These are phyloP conservation scores for Auriscalpium vulgare DNA, from an alignment of 768 basidiomycete genomes.

Conservation along the genomic window DNA sequence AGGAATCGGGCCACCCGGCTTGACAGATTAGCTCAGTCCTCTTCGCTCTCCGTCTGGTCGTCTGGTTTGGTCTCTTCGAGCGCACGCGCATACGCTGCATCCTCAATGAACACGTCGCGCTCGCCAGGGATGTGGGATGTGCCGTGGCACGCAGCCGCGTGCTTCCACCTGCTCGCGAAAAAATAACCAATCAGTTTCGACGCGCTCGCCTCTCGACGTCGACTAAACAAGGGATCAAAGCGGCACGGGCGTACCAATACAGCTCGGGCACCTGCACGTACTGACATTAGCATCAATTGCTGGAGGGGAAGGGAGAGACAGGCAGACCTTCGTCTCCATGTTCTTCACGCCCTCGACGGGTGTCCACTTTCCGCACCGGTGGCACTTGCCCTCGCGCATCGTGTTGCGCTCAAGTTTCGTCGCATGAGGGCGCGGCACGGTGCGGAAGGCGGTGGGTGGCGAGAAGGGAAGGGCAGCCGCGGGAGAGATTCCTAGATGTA, in stretches of 20 bases:
- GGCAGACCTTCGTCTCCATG: slow-evolving; percentile 57
- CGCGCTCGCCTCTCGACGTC: background rate
- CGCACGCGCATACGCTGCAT: slow-evolving; percentile 17
- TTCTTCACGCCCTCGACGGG: slow-evolving; percentile 66
- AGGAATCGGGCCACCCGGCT: no score
- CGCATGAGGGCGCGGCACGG: slow-evolving; percentile 33
- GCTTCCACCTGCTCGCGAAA: slow-evolving; percentile 58
- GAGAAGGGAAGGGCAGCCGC: slow-evolving; percentile 65
- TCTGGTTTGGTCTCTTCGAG: no score
- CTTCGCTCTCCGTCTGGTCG: no score
- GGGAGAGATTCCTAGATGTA: slow-evolving; percentile 56
- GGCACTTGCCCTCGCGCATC: slow-evolving; percentile 69
- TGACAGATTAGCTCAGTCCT: no score
- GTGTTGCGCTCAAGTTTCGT: slow-evolving; percentile 51
- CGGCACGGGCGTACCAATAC: slow-evolving; percentile 51
- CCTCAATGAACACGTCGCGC: slow-evolving; percentile 46
- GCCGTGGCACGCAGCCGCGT: slow-evolving; percentile 71
- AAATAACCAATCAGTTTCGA: background rate
- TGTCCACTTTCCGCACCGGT: slow-evolving; percentile 70
- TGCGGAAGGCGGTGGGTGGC: slow-evolving; percentile 61
- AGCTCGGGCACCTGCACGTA: slow-evolving; percentile 55
- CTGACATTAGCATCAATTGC: background rate
- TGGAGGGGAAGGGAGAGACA: background rate
- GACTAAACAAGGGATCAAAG: no score
- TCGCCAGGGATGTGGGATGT: slow-evolving; percentile 49